Evolutionary conservation across 164 flowering plant genomes (phyloP).

Genomic region (Magnolia changhungtana): DNA sequence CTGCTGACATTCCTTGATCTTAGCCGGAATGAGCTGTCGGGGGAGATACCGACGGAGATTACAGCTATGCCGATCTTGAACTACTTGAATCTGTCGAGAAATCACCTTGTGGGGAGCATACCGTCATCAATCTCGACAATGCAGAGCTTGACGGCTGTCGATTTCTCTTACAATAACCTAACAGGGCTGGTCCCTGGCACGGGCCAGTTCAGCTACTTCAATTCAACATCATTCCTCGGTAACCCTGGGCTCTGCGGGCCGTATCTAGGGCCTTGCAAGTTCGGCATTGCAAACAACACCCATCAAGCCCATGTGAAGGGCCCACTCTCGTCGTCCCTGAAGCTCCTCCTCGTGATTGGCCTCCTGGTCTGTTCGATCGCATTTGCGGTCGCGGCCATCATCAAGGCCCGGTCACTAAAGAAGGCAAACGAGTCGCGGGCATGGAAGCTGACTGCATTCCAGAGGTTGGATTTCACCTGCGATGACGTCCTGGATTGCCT

Average conservation of each 20-base stretch:
- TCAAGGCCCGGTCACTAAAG: conserved; percentile 83
- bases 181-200: conserved; percentile 88
- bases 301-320: conserved; percentile 52
- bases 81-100: conserved; percentile 80
- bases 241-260: conserved; percentile 94
- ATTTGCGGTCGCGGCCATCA: conserved; percentile 82
- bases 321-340: conserved; percentile 67
- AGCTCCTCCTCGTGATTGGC: conserved; percentile 87
- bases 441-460: conserved; percentile 96
- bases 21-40: conserved; percentile 72
- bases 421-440: conserved; percentile 70
- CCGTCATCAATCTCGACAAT: conserved; percentile 67
- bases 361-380: conserved; percentile 84
- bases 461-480: conserved; percentile 79
- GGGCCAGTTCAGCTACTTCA: conserved; percentile 97
- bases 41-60: conserved; percentile 73
- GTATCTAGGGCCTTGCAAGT: conserved; percentile 75
- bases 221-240: conserved; percentile 79
- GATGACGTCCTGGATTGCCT: conserved; percentile 83
- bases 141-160: conserved; percentile 94
- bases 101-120: conserved; percentile 71
- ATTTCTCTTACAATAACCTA: conserved; percentile 87
- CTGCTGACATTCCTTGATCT: conserved; percentile 78
- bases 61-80: conserved; percentile 79
- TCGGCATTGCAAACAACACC: conserved; percentile 42